These are phyloP conservation scores for Thalassiosira mediterranea DNA, from an alignment of 352 stramenopile species.

Conservation along the genomic window DNA sequence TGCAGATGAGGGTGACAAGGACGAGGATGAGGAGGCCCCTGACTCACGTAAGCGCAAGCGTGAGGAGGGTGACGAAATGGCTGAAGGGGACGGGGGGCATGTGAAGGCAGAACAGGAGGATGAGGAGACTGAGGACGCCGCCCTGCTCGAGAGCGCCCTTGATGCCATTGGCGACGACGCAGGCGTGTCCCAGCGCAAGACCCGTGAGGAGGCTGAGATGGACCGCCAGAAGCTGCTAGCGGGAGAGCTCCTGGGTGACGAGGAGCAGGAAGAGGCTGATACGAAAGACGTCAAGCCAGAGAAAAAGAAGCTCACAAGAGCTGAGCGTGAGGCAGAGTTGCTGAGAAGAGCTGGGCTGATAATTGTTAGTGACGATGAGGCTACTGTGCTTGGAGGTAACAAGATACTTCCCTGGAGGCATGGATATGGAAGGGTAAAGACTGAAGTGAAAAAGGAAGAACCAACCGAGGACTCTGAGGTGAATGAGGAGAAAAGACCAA, in stretches of 20 bases:
- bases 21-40: slow-evolving; percentile 30
- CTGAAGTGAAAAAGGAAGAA: slow-evolving; percentile 46
- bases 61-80: slow-evolving; percentile 38
- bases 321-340: slow-evolving; percentile 65
- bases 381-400: slow-evolving; percentile 62
- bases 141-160: slow-evolving; percentile 38
- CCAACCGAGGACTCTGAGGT: slow-evolving; percentile 1
- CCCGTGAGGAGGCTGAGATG: slow-evolving; percentile 74
- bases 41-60: slow-evolving; percentile 60
- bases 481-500: slow-evolving; percentile 16
- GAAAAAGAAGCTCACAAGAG: slow-evolving; percentile 53
- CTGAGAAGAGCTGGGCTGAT: slow-evolving; percentile 60
- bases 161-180: slow-evolving; percentile 39
- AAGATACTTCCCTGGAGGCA: slow-evolving; percentile 65
- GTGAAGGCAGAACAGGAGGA: slow-evolving; percentile 13
- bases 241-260: slow-evolving; percentile 61
- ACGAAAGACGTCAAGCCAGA: slow-evolving; percentile 43
- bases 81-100: slow-evolving; percentile 21
- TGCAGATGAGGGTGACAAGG: slow-evolving; percentile 16
- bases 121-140: slow-evolving; percentile 41
- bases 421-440: slow-evolving; percentile 29
- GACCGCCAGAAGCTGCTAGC: slow-evolving; percentile 73
- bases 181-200: slow-evolving; percentile 52
- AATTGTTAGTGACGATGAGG: slow-evolving; percentile 75
- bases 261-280: slow-evolving; percentile 35